These are phyloP conservation scores for Malassezia slooffiae DNA, from an alignment of 1,284 basidiomycete species.

Conservation along the genomic window DNA sequence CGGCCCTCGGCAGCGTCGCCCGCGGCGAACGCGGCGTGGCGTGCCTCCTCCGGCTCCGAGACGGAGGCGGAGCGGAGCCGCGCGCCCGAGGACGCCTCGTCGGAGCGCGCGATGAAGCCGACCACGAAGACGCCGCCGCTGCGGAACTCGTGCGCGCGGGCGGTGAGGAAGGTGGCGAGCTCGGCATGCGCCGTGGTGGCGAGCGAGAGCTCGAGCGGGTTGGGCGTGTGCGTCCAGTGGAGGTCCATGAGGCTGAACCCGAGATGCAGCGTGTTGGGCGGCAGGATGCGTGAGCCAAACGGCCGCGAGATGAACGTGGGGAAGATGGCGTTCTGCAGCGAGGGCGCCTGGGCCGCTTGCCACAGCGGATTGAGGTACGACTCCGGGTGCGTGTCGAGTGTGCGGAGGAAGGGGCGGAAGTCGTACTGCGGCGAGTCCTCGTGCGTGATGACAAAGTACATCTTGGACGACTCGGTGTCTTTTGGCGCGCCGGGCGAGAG, in stretches of 20 bases:
- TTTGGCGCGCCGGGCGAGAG: constrained; percentile 8
- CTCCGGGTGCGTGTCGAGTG: constrained; percentile 35
- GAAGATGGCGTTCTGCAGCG: constrained; percentile 42
- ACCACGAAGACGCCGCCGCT: constrained; percentile 46
- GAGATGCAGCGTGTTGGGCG: constrained; percentile 40
- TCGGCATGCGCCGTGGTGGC: constrained; percentile 47
- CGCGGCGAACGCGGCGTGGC: too few species aligned
- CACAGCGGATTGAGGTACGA: constrained; percentile 40
- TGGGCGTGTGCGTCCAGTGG: constrained; percentile 46
- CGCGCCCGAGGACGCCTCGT: too few species aligned
- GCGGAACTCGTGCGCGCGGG: constrained; percentile 47
- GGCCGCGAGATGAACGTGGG: constrained; percentile 40
- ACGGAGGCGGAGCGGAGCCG: too few species aligned
- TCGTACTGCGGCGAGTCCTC: constrained; percentile 42
- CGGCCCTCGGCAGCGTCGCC: too few species aligned
- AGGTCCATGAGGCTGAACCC: constrained; percentile 48
- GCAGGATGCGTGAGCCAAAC: constrained; percentile 45
- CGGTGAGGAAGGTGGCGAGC: constrained; percentile 44
- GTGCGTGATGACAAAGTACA: constrained; percentile 45
- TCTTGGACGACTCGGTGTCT: constrained; percentile 15
- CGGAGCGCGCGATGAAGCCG: constrained; percentile 46
- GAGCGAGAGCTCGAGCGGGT: constrained; percentile 30
- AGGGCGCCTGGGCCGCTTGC: constrained; percentile 28
- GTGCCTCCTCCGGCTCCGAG: too few species aligned
- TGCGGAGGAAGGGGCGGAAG: constrained; percentile 40